phyloP scores from a whole-genome alignment of 148 eudicot species.

The Salicornia ramosissima region DNA sequence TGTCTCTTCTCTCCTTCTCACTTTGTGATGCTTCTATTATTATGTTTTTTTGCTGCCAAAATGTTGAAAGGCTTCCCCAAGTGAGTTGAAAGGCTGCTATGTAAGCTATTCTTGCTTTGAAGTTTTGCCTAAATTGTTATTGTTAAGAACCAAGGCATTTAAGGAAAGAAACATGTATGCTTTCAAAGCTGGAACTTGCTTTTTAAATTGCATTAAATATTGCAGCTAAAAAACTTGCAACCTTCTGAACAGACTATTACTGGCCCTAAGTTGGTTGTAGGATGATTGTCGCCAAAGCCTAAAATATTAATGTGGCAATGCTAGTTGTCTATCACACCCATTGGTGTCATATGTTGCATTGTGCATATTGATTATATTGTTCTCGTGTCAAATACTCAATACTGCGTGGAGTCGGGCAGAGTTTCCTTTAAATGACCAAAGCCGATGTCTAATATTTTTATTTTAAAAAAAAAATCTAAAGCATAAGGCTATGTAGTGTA shows the following conservation, averaged over 20 bases:
- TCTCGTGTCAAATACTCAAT: neutral
- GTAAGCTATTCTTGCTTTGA: neutral
- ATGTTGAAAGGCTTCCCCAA: neutral
- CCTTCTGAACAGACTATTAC: neutral
- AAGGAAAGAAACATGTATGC: neutral
- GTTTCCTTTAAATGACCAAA: neutral
- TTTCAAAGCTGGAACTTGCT: neutral
- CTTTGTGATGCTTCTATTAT: neutral
- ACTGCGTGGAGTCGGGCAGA: too few species aligned
- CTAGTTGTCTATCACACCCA: neutral
- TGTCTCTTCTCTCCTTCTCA: slow-evolving; percentile 16
- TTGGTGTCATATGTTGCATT: neutral
- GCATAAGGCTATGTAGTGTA: too few species aligned
- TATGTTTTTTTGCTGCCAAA: neutral
- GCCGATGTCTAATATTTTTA: neutral
- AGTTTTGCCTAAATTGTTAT: neutral
- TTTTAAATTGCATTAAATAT: too few species aligned
- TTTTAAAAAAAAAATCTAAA: neutral
- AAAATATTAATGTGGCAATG: neutral
- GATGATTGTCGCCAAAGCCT: neutral
- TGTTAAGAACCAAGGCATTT: neutral
- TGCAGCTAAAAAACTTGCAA: neutral
- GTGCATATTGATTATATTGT: neutral
- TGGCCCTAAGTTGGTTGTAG: neutral
- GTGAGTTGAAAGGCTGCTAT: neutral